A percentile compares a stretch with the other conserved stretches of the same genome.
Evolutionary conservation across 2,329 filamentous ascomycete species (phyloP).

Genomic region (Dryadomyces quercus-mongolicae): DNA sequence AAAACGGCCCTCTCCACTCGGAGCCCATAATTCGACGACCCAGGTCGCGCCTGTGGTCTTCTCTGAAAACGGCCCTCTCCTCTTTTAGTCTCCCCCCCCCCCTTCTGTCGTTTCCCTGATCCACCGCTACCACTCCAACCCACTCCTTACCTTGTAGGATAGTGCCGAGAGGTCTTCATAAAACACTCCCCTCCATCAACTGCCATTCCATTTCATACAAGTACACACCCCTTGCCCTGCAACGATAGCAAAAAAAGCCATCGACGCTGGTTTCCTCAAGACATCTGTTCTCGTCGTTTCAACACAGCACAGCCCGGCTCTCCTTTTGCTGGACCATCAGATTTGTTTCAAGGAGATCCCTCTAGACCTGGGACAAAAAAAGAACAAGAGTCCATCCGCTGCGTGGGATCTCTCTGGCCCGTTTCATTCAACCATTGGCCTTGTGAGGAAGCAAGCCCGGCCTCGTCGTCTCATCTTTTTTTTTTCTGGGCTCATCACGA

Average conservation of each 20-base stretch:
- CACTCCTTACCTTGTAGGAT: conserved; percentile 17
- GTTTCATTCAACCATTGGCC: background rate
- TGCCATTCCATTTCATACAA: conserved; percentile 36
- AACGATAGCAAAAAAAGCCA: conserved; percentile 19
- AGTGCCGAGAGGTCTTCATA: conserved; percentile 36
- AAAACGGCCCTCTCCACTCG: conserved; percentile 2
- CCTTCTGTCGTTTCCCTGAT: conserved; percentile 14
- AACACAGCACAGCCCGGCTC: background rate
- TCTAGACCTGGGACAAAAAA: background rate
- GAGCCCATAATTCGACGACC: conserved; percentile 6
- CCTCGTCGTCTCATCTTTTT: background rate
- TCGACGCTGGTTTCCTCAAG: conserved; percentile 16
- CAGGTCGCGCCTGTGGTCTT: background rate
- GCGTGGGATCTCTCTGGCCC: background rate
- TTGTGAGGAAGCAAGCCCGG: background rate
- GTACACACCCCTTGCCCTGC: conserved; percentile 30
- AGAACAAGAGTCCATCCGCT: background rate
- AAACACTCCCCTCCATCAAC: conserved; percentile 35
- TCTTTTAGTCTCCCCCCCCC: conserved; percentile 14
- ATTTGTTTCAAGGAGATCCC: background rate
- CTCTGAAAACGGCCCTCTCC: conserved; percentile 7
- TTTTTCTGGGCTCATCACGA: background rate
- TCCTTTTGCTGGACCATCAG: background rate
- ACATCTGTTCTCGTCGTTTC: conserved; percentile 14
- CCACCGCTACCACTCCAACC: conserved; percentile 21